Evolutionary conservation across 2,329 filamentous ascomycete genomes (phyloP).

Genomic region (Parastagonospora nodorum): DNA sequence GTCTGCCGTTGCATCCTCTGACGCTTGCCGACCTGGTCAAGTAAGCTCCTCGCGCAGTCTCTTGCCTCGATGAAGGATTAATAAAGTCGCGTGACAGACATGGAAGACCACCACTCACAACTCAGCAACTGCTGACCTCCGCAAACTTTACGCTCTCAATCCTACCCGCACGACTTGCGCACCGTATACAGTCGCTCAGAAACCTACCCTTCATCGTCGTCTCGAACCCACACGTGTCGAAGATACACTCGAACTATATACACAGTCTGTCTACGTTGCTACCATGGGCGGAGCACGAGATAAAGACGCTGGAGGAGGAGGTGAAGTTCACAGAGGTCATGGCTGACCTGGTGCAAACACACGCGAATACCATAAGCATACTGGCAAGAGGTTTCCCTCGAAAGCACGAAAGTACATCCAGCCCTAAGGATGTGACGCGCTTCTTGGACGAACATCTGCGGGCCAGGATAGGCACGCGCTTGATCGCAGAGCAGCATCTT

Average conservation of each 20-base stretch:
- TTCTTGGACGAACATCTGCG: conserved; percentile 95
- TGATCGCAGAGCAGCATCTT: conserved; percentile 96
- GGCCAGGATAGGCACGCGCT: conserved; percentile 87
- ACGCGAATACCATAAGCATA: conserved; percentile 91
- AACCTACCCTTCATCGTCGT: conserved; percentile 98
- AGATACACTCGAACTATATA: conserved; percentile 95
- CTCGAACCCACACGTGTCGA: conserved; percentile 91
- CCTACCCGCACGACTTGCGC: conserved; percentile 87
- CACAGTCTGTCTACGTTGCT: conserved; percentile 90
- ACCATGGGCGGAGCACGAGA: conserved; percentile 75
- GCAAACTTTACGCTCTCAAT: conserved; percentile 96
- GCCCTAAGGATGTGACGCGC: conserved; percentile 77
- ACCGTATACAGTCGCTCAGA: conserved; percentile 88
- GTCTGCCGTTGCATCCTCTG: conserved; percentile 77
- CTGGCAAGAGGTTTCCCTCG: conserved; percentile 88
- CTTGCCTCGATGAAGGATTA: conserved; percentile 1
- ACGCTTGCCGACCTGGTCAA: conserved; percentile 88
- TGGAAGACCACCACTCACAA: conserved; percentile 83
- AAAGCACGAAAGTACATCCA: conserved; percentile 93
- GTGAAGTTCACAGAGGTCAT: conserved; percentile 90
- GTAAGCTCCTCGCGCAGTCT: conserved; percentile 53
- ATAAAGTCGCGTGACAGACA: conserved; percentile 52
- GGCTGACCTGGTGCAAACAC: conserved; percentile 92
- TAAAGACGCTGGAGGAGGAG: conserved; percentile 82
- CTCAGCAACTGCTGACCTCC: conserved; percentile 79